Evolutionary conservation across 257 asterid genomes (phyloP).

Genomic region (Euphrasia confusa): DNA sequence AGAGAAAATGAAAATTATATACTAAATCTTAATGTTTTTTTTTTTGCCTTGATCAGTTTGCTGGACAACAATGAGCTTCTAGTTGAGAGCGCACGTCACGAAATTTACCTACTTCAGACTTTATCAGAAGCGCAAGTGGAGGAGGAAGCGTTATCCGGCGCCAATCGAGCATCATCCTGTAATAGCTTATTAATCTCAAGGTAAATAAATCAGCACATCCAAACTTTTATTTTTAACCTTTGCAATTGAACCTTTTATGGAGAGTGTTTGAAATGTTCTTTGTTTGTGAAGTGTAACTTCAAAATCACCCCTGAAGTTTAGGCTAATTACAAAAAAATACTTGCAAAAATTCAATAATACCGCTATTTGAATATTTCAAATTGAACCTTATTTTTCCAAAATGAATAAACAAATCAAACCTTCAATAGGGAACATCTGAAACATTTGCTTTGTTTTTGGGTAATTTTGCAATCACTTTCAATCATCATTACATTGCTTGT

Average conservation of each 20-base stretch:
- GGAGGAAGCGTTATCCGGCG: slow-evolving; percentile 31
- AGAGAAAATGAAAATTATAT: not conserved
- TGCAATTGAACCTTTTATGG: not conserved
- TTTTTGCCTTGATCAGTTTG: slow-evolving; percentile 37
- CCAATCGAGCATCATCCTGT: slow-evolving; percentile 28
- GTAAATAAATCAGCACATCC: slow-evolving; percentile 25
- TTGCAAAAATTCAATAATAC: not conserved
- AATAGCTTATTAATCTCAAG: slow-evolving; percentile 30
- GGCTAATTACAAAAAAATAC: not conserved
- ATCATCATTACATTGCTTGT: too few relatives aligned
- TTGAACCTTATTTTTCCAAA: too few relatives aligned
- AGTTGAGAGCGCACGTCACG: slow-evolving; percentile 36
- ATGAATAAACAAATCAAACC: too few relatives aligned
- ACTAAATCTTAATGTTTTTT: slow-evolving; percentile 19
- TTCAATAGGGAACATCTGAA: too few relatives aligned
- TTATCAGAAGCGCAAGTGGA: slow-evolving; percentile 56
- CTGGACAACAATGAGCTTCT: slow-evolving; percentile 67
- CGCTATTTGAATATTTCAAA: not conserved
- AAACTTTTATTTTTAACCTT: not conserved
- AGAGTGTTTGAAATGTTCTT: too few relatives aligned
- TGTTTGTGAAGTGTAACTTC: not conserved
- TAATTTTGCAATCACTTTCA: too few relatives aligned
- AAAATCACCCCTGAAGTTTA: not conserved
- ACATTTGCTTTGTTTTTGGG: too few relatives aligned
- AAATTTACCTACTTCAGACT: slow-evolving; percentile 44